Base-by-base conservation (phyloP, 1,284 basidiomycete genomes). In the Puccinia hordei region DNA sequence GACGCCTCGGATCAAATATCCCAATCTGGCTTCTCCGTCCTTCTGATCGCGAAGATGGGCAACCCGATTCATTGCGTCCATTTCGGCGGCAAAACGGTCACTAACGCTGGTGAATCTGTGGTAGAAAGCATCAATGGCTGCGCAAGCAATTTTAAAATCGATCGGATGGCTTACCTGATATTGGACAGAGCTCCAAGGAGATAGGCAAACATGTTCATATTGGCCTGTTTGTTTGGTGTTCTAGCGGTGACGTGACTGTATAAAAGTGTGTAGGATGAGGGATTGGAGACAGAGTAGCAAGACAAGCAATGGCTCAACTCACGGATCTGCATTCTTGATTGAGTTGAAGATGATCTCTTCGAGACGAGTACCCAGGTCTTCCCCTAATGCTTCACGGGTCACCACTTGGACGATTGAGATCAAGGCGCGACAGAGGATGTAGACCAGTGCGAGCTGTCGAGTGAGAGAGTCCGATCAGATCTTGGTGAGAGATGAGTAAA, bases 271-370 rank as follows among this genome's bases (percentile, higher is more conserved):
- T 24, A 9, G 24, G 35, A 22, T 41, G 22, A 63, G 41, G 13
- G 44, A 71, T n/a, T 15, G 57, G 30, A 35, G 53, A 33, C 19
- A 61, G 38, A 30, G 46, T 24, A 46, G 27, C 41, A 22, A 49
- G 12, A 49, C 41, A 41, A 38, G 49, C 9, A 73, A 66, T 24
- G 66, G 51, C 49, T 72, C 55, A 72, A 63, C 80, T 85, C 84
- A 83, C 83, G 91, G 83, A 84, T 93, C 91, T 2, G 93, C 92
- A 80, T 89, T 89, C 82, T 89, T 88, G 85, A 95, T 93, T 82
- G 93, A 91, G 81, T 93, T 92, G 84, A 95, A 96, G 0, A 92
- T 93, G 55, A 90, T 91, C 83, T 93, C 91, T 84, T 96, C 94
- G 49, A 96, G 86, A 51, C 88, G 90, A 84, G 91, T 90, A 0